Percentiles rank a stretch among this genome's conserved stretches.
Conservation (phyloP, 257 asterid species). For the Solanum neorickii region DNA sequence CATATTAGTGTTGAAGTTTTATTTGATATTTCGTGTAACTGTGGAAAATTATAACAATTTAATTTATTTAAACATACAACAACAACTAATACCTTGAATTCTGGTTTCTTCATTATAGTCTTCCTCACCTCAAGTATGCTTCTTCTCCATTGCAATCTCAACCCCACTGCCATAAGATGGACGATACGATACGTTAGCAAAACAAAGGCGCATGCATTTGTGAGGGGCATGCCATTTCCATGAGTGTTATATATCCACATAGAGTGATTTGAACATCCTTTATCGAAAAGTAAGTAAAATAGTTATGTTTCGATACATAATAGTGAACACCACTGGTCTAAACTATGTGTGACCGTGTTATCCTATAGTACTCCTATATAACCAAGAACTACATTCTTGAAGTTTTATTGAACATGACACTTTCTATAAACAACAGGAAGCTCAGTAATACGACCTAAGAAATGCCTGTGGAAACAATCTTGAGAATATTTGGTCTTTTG, state of each 20-base stretch:
- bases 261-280: background rate
- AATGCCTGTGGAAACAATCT: constrained; percentile 35
- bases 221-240: background rate
- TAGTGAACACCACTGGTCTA: background rate
- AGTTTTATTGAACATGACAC: background rate
- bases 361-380: background rate
- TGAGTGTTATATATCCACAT: background rate
- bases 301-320: background rate
- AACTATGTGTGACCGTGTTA: background rate
- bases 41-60: background rate
- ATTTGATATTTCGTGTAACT: background rate
- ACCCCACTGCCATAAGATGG: background rate
- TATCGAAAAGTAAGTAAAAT: background rate
- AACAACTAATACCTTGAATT: background rate
- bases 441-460: constrained; percentile 34
- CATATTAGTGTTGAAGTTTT: background rate
- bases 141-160: constrained; percentile 37
- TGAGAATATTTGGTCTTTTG: constrained; percentile 34
- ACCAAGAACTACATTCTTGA: background rate
- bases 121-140: constrained; percentile 17
- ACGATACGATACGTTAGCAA: background rate
- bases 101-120: background rate
- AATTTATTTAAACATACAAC: background rate
- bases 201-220: background rate
- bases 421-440: background rate